Base-by-base conservation (phyloP, 371 early-diverging fungal species). In the Actinomortierella ambigua region DNA sequence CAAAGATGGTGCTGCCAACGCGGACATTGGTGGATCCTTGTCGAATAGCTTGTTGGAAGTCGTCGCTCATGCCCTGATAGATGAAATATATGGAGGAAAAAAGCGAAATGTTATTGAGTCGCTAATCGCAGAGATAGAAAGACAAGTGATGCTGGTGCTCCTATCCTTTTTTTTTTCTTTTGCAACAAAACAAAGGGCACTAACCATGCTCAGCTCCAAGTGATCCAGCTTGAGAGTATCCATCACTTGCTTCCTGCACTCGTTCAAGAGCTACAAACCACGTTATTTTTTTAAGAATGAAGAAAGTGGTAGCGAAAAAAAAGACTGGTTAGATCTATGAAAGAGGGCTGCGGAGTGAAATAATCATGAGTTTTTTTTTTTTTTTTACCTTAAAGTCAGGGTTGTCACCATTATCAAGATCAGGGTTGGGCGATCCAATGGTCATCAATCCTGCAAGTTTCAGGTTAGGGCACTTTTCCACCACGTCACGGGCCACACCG, bases 1-100 rank as follows among this genome's bases (percentile, higher is more conserved):
- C 98, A 84, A 98, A 98, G 39, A 98, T 90, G 27, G 82, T 89
- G 60, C 90, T 88, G 7, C 98, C 98, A 17, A 97, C 93, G 6
- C 98, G 89, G 22, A 98, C 90, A 68, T 91, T 96, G 46, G 95
- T 94, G 11, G 95, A 88, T 22, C 97, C 98, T 8, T 87, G 81
- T 40, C 82, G 76, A 49, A 97, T 81, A 7, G 97, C 97, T 39
- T 84, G 80, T 61, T 85, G 83, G 81, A 88, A 97, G 78, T 98
- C 97, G 57, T 85, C 90, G n/a, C 95, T 95, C 98, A 98, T 98
- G 39, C 98, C 98, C 70, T 70, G 58, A 20, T 3, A 44, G 22
- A 44, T 44, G 23, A 46, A 23, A 17, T 1, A 51, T 13, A 40
- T 40, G 20, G 4, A 5, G n/a, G 6, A 4, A 15, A 44, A 48